Evolutionary conservation across 2,329 filamentous ascomycete species (phyloP), one percentile per base, ranked within the genome.

Genomic region (Endocalyx cinctus): DNA sequence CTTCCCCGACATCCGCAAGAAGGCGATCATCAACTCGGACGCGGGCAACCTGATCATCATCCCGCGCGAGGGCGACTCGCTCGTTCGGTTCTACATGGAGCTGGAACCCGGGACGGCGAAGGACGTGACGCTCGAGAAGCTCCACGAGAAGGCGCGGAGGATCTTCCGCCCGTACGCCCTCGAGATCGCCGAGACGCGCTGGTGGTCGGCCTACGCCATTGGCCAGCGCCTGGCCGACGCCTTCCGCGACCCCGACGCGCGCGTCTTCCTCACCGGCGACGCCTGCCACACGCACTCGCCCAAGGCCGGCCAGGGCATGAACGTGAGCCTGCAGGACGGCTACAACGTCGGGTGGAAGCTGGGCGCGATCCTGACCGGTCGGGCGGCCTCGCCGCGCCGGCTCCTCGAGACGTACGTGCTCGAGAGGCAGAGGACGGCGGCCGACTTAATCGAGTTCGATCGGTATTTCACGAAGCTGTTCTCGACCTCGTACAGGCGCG

Each of bases 211-310:
- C 1, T 83, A 83, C 40, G 58, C 66, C 6, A 79, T 81, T 29
- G 77, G 77, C 3, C 77, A 82, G 51, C 69, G 76, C 3, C 62
- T 77, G 3, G 78, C 77, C 0, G 68, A 74, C 25, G 59, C 63
- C 25, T 83, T 82, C 55, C 70, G 77, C 48, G 66, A 70, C 31
- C 61, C 70, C 26, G 48, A 72, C 36, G n/a, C n/a, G n/a, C 68
- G 73, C 2, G 69, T 81, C 4, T 82, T 82, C 44, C 55, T 83
- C 10, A 72, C 74, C 0, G 79, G 79, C 4, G 78, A 83, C 45
- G 77, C 78, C 4, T 79, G 75, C 45, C 79, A 83, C 47, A 82
- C 78, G 1, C 79, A 82, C 48, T 77, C 72, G 2, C 79, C 79
- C 5, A 82, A 82, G 53, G 77, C 77, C 0, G 79, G 78, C 0